Percentiles rank a stretch among this genome's conserved stretches.
phyloP scores from a whole-genome alignment of 179 eudicot species.

The Nepenthes alata region DNA sequence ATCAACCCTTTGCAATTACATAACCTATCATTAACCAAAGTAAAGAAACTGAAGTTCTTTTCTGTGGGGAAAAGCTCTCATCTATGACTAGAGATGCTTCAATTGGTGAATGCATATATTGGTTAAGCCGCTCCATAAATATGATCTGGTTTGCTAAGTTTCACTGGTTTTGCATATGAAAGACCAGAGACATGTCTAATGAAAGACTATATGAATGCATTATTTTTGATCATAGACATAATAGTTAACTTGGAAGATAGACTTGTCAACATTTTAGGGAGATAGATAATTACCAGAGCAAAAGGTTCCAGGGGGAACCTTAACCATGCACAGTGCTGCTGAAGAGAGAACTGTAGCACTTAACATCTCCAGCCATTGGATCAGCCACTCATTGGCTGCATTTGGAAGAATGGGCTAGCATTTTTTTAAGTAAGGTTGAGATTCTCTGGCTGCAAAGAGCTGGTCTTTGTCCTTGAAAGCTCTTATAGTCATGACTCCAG shows the following conservation, averaged over 20 bases:
- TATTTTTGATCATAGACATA: slow-evolving; percentile 19
- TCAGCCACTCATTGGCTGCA: slow-evolving; percentile 77
- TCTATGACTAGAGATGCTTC: slow-evolving; percentile 72
- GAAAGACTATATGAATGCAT: slow-evolving; percentile 73
- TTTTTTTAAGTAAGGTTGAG: slow-evolving; percentile 54
- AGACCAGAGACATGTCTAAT: slow-evolving; percentile 43
- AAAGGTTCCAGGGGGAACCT: slow-evolving; percentile 76
- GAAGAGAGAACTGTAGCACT: slow-evolving; percentile 49
- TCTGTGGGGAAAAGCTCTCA: slow-evolving; percentile 40
- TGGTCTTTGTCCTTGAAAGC: slow-evolving; percentile 71
- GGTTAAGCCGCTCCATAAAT: slow-evolving; percentile 68
- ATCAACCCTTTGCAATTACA: no score
- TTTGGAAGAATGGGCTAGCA: slow-evolving; percentile 66
- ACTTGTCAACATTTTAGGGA: neutral
- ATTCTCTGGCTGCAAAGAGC: slow-evolving; percentile 39
- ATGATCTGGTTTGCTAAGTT: slow-evolving; percentile 52
- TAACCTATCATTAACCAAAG: no score
- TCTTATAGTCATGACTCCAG: slow-evolving; percentile 56
- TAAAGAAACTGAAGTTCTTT: slow-evolving; percentile 36
- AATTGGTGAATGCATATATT: slow-evolving; percentile 65
- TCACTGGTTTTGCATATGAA: slow-evolving; percentile 60
- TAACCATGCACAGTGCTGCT: slow-evolving; percentile 65
- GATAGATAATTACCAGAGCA: slow-evolving; percentile 37
- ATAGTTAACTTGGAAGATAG: neutral
- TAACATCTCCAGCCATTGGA: slow-evolving; percentile 59